These are phyloP conservation scores for Tetratostichococcus sp. DNA, from an alignment of 139 green algal genomes.

Conservation along the genomic window DNA sequence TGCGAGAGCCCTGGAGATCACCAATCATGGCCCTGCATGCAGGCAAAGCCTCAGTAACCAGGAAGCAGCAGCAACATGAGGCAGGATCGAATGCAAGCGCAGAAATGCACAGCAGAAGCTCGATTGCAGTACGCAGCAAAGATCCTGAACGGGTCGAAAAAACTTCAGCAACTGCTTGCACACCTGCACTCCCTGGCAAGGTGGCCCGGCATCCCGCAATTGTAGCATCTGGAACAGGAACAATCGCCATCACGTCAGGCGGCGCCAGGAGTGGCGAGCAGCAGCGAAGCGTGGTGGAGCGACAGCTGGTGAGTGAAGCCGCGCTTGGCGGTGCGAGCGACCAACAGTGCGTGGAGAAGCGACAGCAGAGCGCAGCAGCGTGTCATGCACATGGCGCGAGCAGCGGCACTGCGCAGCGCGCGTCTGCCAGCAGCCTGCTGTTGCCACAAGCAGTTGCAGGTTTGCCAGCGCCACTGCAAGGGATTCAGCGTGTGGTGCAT, in stretches of 20 bases:
- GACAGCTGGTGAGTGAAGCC: too few relatives aligned
- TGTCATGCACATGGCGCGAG: not conserved
- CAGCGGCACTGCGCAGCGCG: not conserved
- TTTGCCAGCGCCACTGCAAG: not conserved
- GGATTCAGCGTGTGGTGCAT: too few relatives aligned
- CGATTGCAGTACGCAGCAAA: not conserved
- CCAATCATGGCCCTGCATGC: not conserved
- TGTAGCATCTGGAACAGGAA: conserved; percentile 12
- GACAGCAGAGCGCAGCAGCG: not conserved
- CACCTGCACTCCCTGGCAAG: conserved; percentile 19
- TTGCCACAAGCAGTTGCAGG: not conserved
- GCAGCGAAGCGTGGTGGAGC: not conserved
- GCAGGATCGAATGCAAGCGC: too few relatives aligned
- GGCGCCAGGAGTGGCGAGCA: too few relatives aligned
- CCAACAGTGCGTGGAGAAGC: not conserved
- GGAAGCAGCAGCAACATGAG: too few relatives aligned
- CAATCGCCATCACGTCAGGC: not conserved
- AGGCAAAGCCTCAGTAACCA: not conserved
- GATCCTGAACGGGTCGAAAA: too few relatives aligned
- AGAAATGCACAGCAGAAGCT: too few relatives aligned
- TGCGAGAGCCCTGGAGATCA: not conserved
- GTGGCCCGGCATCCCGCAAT: conserved; percentile 15
- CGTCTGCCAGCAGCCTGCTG: not conserved
- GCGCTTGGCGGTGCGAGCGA: too few relatives aligned
- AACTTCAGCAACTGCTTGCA: not conserved